phyloP scores from a whole-genome alignment of 2,329 filamentous ascomycete genomes.

The Sporothrix euskadiensis region DNA sequence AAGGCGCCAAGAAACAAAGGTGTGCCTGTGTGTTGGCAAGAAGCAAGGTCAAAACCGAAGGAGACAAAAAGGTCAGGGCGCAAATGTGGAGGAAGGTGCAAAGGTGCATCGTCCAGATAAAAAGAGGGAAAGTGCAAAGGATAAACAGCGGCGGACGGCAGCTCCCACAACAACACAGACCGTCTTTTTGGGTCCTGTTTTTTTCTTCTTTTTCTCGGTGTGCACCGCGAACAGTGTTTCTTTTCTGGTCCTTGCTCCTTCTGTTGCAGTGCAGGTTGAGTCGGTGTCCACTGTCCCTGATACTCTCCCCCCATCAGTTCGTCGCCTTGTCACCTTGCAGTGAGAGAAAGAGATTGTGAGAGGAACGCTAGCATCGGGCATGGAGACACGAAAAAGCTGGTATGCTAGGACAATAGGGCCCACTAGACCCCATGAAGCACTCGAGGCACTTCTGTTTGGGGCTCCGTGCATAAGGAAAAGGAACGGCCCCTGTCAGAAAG shows the following conservation, averaged over 20 bases:
- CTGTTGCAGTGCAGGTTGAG: neutral
- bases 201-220: neutral
- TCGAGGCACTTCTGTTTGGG: neutral
- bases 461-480: constrained; percentile 8
- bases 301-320: neutral
- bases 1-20: constrained; percentile 9
- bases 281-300: neutral
- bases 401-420: neutral
- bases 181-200: neutral
- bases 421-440: neutral
- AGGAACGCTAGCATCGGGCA: no score
- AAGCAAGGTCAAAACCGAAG: neutral
- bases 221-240: neutral
- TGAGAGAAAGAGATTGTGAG: neutral
- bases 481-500: neutral
- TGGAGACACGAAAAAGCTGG: neutral
- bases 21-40: constrained; percentile 9
- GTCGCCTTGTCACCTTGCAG: neutral
- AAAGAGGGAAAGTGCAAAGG: neutral
- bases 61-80: neutral
- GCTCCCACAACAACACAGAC: constrained; percentile 1
- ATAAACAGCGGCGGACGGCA: neutral
- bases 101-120: neutral
- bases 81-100: neutral
- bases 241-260: neutral